Evolutionary conservation across 495 filamentous ascomycete genomes (phyloP), one percentile per base, ranked within the genome.

Genomic region (Aspergillus taichungensis): DNA sequence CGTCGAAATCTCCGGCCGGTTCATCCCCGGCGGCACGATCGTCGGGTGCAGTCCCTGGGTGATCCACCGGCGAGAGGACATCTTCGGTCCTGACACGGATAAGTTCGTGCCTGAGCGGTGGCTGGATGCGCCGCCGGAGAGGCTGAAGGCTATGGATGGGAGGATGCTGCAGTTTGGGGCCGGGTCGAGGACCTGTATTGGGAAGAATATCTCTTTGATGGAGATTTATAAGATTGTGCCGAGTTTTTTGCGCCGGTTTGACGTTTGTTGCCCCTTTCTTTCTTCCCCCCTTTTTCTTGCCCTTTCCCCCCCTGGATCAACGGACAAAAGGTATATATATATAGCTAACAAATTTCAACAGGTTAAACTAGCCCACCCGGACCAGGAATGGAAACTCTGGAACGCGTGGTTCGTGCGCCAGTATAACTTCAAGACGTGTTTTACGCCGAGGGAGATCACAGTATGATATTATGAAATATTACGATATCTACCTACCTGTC

Each of bases 191-290:
- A 78, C 76, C 0, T 87, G 83, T 51, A 79, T 84, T 37, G 83
- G 83, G 5, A 77, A 78, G 75, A 87, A 90, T 51, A 87, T 92
- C 47, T 80, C 76, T 24, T 54, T 88, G 53, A 54, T 87, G 60
- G 87, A 90, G 73, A 83, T 90, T 46, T 83, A 86, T 51, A 92
- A 92, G 68, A 54, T 90, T 34, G 74, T 89, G 13, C 87, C 85
- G 37, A 80, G 74, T 46, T 67, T 90, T 51, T 57, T 89, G 51
- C 69, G 82, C 46, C 64, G 76, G 45, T 91, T 87, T 61, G 79
- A 86, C 43, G 62, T 79, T n/a, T 36, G 46, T 11, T 37, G 60
- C 14, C 18, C 57, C 65, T 32, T 57, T 76, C 10, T 50, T 75
- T 37, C 62, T 24, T 24, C 75, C 8, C 72, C 71, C 7, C 57